Percentiles rank a stretch among this genome's conserved stretches.
These are phyloP conservation scores for Diplodia mutila DNA, from an alignment of 2,329 filamentous ascomycete species.

Conservation along the genomic window DNA sequence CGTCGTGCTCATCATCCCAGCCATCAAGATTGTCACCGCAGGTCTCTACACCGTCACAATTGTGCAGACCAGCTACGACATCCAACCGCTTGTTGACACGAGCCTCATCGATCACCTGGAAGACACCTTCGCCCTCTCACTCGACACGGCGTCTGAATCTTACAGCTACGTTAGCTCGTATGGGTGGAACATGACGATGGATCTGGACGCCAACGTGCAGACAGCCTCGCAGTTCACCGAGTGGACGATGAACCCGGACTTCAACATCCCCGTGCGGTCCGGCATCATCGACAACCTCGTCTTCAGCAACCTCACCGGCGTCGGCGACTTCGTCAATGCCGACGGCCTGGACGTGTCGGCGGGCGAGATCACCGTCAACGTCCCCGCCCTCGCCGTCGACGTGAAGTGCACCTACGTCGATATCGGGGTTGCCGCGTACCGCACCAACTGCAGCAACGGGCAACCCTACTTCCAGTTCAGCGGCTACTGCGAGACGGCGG, in stretches of 20 bases:
- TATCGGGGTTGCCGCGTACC: background rate
- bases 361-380: slow-evolving; percentile 2
- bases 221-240: slow-evolving; percentile 10
- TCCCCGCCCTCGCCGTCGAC: slow-evolving; percentile 9
- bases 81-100: slow-evolving; percentile 5
- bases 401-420: background rate
- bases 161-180: background rate
- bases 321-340: background rate
- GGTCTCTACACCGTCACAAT: slow-evolving; percentile 8
- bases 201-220: slow-evolving; percentile 3
- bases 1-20: slow-evolving; percentile 10
- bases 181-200: background rate
- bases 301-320: slow-evolving; percentile 15
- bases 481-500: background rate
- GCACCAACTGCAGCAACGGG: background rate
- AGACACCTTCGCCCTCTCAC: background rate
- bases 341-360: background rate
- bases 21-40: slow-evolving; percentile 20
- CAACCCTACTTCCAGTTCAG: background rate
- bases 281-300: slow-evolving; percentile 23
- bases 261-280: slow-evolving; percentile 9
- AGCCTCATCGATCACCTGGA: slow-evolving; percentile 15
- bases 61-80: slow-evolving; percentile 4
- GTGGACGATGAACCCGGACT: slow-evolving; percentile 19
- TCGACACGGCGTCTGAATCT: background rate